phyloP scores from a whole-genome alignment of 1,139 yeast genomes.

The Magnusiomyces tetraspermus region DNA sequence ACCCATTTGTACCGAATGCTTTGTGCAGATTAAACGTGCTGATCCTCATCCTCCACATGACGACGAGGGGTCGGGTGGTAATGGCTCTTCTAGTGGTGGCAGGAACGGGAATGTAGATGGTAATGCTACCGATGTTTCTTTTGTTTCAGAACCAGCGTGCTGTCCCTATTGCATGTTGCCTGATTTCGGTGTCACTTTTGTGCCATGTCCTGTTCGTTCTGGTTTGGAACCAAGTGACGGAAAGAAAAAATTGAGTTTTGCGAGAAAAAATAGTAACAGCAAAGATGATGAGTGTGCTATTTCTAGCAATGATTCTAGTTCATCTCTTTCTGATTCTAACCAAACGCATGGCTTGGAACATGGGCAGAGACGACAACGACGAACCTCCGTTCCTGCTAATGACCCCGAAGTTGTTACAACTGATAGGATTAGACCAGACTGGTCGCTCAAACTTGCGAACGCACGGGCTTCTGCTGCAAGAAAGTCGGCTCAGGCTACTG shows the following conservation, averaged over 20 bases:
- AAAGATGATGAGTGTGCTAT: not conserved
- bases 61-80: constrained; percentile 26
- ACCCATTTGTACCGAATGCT: constrained; percentile 92
- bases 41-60: constrained; percentile 97
- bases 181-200: constrained; percentile 75
- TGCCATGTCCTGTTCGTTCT: constrained; percentile 42
- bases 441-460: constrained; percentile 64
- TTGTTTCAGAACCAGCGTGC: constrained; percentile 77
- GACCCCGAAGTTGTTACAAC: constrained; percentile 57
- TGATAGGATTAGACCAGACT: constrained; percentile 82
- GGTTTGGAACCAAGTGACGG: constrained; percentile 21
- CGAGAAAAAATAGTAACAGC: constrained; percentile 5
- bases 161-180: constrained; percentile 93
- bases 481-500: constrained; percentile 87
- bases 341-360: constrained; percentile 1
- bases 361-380: constrained; percentile 4
- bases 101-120: too few species aligned
- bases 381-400: constrained; percentile 24
- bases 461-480: constrained; percentile 76
- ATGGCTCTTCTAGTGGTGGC: constrained; percentile 19
- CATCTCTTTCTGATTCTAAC: not conserved
- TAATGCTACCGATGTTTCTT: constrained; percentile 24
- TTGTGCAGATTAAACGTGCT: constrained; percentile 84
- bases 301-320: not conserved
- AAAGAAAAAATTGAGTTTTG: not conserved